phyloP scores from a whole-genome alignment of 768 basidiomycete species.

The Termitomyces sp. region DNA sequence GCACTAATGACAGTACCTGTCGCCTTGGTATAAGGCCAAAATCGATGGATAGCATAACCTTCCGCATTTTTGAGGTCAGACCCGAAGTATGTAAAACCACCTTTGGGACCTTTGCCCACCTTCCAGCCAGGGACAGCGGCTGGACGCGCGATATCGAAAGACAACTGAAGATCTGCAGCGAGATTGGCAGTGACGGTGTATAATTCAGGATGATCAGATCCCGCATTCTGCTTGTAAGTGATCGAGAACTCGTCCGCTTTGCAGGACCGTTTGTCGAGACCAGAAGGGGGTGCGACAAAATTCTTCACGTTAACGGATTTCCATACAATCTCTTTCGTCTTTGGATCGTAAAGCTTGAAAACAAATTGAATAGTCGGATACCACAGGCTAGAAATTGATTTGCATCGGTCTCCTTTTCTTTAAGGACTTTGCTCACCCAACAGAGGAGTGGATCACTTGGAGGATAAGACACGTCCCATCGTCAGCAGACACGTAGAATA shows the following conservation, averaged over 20 bases:
- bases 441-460: conserved; percentile 21
- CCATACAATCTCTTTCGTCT: conserved; percentile 72
- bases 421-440: conserved; percentile 15
- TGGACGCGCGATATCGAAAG: conserved; percentile 67
- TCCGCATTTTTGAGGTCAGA: conserved; percentile 4
- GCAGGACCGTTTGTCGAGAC: conserved; percentile 80
- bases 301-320: conserved; percentile 82
- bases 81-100: conserved; percentile 71
- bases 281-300: conserved; percentile 70
- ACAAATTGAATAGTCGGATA: conserved; percentile 94
- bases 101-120: conserved; percentile 80
- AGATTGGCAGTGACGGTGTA: conserved; percentile 81
- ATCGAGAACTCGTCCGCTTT: conserved; percentile 84
- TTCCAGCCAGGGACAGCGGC: conserved; percentile 82
- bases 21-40: conserved; percentile 5
- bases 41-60: conserved; percentile 8
- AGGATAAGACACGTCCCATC: conserved; percentile 9
- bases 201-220: conserved; percentile 60
- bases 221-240: conserved; percentile 52
- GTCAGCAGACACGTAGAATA: conserved; percentile 57
- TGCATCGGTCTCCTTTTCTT: conserved; percentile 9
- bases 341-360: conserved; percentile 81
- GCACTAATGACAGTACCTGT: conserved; percentile 65
- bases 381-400: conserved; percentile 58
- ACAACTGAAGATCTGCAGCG: conserved; percentile 73